Evolutionary conservation across 1,284 basidiomycete genomes (phyloP), one percentile per base, ranked within the genome.

Genomic region (Melampsora larici-populina): DNA sequence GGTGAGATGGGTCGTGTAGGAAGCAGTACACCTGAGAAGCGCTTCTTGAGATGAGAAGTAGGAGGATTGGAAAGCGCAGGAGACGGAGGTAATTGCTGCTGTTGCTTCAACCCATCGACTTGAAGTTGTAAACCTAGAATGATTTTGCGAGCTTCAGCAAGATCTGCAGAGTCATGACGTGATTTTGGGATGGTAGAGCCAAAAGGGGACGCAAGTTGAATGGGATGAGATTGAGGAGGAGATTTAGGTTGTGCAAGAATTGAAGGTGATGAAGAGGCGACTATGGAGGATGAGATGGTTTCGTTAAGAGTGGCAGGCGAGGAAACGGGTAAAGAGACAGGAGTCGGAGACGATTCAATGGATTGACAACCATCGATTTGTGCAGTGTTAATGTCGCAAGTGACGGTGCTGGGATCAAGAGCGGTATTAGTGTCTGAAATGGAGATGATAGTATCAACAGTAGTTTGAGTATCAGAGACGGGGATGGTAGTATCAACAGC

Each of bases 111-210:
- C 18, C 24, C 51, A 13, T 55, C 15, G 24, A 55, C 51, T 26
- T 55, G 51, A 17, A 55, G 51, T 55, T 55, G 51, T 21, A 55
- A 26, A 17, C 51, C 51, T 7, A 55, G 51, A 21, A 55, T 55
- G 51, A 55, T 55, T 21, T 55, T 55, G 51, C 51, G 51, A 26
- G 51, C 51, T 55, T 55, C 51, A 26, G 51, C 51, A 55, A 55
- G 51, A 26, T 55, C 51, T 21, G 7, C 51, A 21, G 51, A 21
- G 21, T 55, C 18, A 7, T 8, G 7, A 17, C 51, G 51, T 21
- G 51, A 21, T 55, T 21, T 21, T 55, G 18, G 51, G 24, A 7
- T 55, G 24, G 51, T 21, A 17, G 51, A 21, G 18, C 7, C 21
- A 8, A 21, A 21, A 55, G 51, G 51, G 51, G 18, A 26, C 8